Evolutionary conservation across 345 rosid genomes (phyloP).

Genomic region (Salix viminalis): DNA sequence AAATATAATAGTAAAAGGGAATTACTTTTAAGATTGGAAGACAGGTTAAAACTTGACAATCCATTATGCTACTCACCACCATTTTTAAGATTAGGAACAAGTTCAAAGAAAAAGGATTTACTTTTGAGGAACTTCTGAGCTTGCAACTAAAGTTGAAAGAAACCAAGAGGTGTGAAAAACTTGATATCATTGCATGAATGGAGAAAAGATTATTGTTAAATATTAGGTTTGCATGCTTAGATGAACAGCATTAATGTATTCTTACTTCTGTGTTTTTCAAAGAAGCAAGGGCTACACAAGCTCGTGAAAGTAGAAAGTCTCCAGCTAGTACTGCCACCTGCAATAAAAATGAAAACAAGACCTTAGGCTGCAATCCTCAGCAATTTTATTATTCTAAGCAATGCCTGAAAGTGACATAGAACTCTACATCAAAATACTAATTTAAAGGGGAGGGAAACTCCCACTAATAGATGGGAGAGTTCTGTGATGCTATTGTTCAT

Average conservation of each 20-base stretch:
- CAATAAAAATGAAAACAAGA: conserved; percentile 19
- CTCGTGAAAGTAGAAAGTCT: conserved; percentile 87
- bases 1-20: background rate
- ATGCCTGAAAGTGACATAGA: background rate
- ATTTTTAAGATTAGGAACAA: background rate
- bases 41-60: background rate
- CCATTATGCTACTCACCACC: background rate
- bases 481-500: background rate
- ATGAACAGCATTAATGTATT: background rate
- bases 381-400: background rate
- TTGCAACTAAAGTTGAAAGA: background rate
- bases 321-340: conserved; percentile 92
- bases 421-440: background rate
- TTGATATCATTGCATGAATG: background rate
- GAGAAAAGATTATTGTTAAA: background rate
- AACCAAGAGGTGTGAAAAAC: background rate
- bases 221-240: background rate
- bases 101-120: background rate
- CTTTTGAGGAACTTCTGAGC: background rate
- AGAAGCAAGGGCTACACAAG: conserved; percentile 83
- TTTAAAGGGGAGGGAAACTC: too few species aligned
- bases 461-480: background rate
- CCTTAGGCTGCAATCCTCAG: background rate
- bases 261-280: conserved; percentile 82
- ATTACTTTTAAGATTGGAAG: background rate